Base-by-base conservation (phyloP, 2,329 filamentous ascomycete species). In the Aspergillus fumigatiaffinis region DNA sequence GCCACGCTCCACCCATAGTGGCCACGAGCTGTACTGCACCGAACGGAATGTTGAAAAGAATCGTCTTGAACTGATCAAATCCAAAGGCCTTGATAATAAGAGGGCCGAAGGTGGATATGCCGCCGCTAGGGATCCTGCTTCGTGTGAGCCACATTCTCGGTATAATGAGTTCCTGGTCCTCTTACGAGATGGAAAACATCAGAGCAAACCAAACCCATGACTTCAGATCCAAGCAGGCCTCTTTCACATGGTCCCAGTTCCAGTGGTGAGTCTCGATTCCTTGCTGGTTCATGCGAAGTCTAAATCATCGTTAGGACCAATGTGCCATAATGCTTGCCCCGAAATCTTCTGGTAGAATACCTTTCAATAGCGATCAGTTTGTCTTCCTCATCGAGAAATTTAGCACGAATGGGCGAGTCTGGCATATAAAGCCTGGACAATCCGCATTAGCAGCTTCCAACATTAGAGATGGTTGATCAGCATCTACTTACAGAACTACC, bases 31-130 rank as follows among this genome's bases (percentile, higher is more conserved):
- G 84, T 0, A 87, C 82, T 0, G 78, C 77, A 2, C 84, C 84
- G 49, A 86, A 86, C 0, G 83, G 83, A 57, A 85, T 84, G 60
- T 86, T 85, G 69, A 86, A 83, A 0, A 85, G 72, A 14, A 86
- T 85, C 0, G 84, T 83, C 2, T 78, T 74, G 56, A 86, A 84
- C 12, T 76, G 74, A 50, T 77, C 75, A 60, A 83, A 86, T 2
- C 84, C 84, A 48, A 87, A 86, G 0, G 79, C 79, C 28, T 82
- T 72, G 46, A 87, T 77, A 57, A 87, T 85, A 6, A 87, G 70
- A 3, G 81, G 80, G 0, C 84, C 84, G 53, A 87, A 87, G 0
- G 82, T 84, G 0, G 79, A 77, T 38, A 86, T 84, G 3, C 84
- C 83, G 0, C 84, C 83, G 52, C 79, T 83, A 0, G 83, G 79